These are phyloP conservation scores for Syzygium aqueum DNA, from an alignment of 345 rosid genomes.

Conservation along the genomic window DNA sequence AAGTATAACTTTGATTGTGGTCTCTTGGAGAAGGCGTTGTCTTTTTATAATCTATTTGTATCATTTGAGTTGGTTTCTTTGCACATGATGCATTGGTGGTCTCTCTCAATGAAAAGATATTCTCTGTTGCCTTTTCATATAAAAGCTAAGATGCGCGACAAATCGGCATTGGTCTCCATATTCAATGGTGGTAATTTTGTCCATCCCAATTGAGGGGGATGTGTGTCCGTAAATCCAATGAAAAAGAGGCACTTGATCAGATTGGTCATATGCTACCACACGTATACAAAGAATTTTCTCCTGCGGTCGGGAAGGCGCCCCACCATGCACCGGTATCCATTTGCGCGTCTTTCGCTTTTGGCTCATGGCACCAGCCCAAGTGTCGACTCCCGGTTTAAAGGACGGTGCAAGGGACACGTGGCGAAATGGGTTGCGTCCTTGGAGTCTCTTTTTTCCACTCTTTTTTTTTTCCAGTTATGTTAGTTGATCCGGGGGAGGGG, in stretches of 20 bases:
- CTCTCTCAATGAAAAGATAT: neutral
- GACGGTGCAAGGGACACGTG: neutral
- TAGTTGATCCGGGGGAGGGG: neutral
- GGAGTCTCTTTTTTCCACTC: neutral
- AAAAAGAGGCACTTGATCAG: neutral
- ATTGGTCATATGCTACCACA: neutral
- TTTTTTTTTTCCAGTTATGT: neutral
- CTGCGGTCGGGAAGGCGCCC: neutral
- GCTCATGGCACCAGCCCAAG: neutral
- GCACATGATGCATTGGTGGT: accelerated
- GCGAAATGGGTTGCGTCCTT: neutral
- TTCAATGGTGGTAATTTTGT: neutral
- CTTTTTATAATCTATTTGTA: neutral
- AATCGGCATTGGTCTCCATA: neutral
- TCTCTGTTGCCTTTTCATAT: neutral
- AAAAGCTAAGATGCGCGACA: neutral
- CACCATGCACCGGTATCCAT: neutral
- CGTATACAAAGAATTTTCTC: neutral
- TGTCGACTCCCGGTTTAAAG: neutral
- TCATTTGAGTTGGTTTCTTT: neutral
- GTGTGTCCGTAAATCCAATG: neutral
- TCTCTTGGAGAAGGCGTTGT: neutral
- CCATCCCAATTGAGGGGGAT: neutral
- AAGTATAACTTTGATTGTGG: accelerated
- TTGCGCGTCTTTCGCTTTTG: neutral